Evolutionary conservation across 148 eudicot species (phyloP).

Genomic region (Suaeda aralocaspica): DNA sequence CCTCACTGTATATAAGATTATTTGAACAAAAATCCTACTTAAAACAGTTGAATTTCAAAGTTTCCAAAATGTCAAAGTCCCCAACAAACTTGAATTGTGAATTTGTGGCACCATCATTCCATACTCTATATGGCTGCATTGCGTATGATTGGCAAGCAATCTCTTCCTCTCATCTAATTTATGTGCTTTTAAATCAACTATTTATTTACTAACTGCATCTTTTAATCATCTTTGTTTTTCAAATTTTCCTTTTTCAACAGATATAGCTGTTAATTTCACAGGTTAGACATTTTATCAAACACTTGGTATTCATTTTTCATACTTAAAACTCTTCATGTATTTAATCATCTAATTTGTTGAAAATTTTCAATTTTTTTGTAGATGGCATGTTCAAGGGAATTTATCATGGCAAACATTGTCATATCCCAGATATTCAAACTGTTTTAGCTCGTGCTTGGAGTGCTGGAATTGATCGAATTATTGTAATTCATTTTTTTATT

Average conservation of each 20-base stretch:
- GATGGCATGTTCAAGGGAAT: slow-evolving; percentile 94
- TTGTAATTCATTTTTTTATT: slow-evolving; percentile 38
- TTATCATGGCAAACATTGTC: slow-evolving; percentile 70
- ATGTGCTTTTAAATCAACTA: background rate
- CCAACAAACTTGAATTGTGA: too few species aligned
- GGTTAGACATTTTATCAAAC: slow-evolving; percentile 42
- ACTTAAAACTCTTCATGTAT: background rate
- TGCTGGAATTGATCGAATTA: slow-evolving; percentile 87
- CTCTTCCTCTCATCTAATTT: background rate
- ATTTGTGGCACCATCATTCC: too few species aligned
- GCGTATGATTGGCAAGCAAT: slow-evolving; percentile 80
- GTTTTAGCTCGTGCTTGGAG: slow-evolving; percentile 81
- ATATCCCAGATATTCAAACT: slow-evolving; percentile 42
- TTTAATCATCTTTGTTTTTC: background rate
- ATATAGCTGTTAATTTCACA: slow-evolving; percentile 94
- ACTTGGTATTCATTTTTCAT: slow-evolving; percentile 8
- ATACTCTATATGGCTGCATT: slow-evolving; percentile 77
- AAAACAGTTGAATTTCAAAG: too few species aligned
- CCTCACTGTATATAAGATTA: too few species aligned
- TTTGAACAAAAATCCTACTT: too few species aligned
- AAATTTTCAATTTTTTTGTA: slow-evolving; percentile 22
- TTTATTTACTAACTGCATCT: background rate
- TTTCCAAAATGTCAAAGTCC: too few species aligned
- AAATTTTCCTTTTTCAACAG: slow-evolving; percentile 33
- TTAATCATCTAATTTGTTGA: background rate